Percentiles rank a stretch among this genome's conserved stretches.
Conservation (phyloP, 2,329 filamentous ascomycete genomes). For the Chaetomiaceae sp. region DNA sequence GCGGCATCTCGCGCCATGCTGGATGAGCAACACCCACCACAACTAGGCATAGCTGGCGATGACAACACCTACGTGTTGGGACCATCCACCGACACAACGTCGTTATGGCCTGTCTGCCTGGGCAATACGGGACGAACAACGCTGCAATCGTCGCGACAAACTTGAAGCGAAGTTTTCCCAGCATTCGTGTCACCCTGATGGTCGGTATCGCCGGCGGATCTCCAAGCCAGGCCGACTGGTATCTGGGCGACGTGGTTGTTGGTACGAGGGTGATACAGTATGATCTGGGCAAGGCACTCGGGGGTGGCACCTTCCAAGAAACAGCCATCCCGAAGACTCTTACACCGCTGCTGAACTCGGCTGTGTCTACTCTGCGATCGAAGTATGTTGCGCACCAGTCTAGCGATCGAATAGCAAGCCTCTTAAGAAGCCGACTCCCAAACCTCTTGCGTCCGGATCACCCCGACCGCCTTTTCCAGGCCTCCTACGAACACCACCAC, state of each 20-base stretch:
- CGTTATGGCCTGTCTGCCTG: slow-evolving; percentile 12
- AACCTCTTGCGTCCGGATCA: not conserved
- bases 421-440: not conserved
- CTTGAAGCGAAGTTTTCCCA: slow-evolving; percentile 12
- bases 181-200: slow-evolving; percentile 9
- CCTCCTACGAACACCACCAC: not conserved
- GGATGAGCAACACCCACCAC: too few relatives aligned
- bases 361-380: slow-evolving; percentile 8
- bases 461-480: slow-evolving; percentile 3
- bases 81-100: slow-evolving; percentile 14
- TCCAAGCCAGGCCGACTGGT: slow-evolving; percentile 10
- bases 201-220: slow-evolving; percentile 15
- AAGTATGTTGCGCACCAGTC: too few relatives aligned
- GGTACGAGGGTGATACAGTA: slow-evolving; percentile 15
- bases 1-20: too few relatives aligned
- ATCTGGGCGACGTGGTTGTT: slow-evolving; percentile 14
- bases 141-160: slow-evolving; percentile 15
- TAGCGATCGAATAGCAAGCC: too few relatives aligned
- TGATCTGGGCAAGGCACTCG: slow-evolving; percentile 12
- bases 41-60: too few relatives aligned
- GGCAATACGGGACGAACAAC: slow-evolving; percentile 14
- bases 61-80: not conserved
- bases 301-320: slow-evolving; percentile 8
- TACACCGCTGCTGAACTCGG: slow-evolving; percentile 10
- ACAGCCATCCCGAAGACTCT: slow-evolving; percentile 12